Conservation (phyloP, 1,284 basidiomycete genomes). For the Ceratobasidium sp. region DNA sequence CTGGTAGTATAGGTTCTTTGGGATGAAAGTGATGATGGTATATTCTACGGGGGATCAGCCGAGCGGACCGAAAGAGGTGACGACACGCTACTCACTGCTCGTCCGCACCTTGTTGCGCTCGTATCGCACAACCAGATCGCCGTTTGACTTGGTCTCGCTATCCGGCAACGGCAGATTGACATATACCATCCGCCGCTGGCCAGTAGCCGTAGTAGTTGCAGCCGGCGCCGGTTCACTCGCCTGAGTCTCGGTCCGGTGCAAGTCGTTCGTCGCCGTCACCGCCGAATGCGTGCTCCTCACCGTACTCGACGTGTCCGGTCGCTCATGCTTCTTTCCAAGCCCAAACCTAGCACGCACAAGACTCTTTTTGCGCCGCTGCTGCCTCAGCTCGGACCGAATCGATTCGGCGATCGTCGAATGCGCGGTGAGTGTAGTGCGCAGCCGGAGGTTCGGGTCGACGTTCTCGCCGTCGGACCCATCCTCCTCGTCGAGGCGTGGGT, state of each 20-base stretch:
- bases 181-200: slow-evolving; percentile 75
- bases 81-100: slow-evolving; percentile 75
- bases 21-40: slow-evolving; percentile 90
- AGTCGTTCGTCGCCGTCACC: slow-evolving; percentile 34
- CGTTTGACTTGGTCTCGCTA: slow-evolving; percentile 75
- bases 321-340: slow-evolving; percentile 36
- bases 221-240: slow-evolving; percentile 17
- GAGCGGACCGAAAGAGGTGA: background rate
- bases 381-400: slow-evolving; percentile 80
- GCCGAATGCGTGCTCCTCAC: slow-evolving; percentile 15
- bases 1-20: slow-evolving; percentile 94
- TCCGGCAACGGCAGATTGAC: slow-evolving; percentile 79
- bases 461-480: slow-evolving; percentile 3
- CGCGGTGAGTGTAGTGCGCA: slow-evolving; percentile 90
- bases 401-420: slow-evolving; percentile 90
- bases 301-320: slow-evolving; percentile 17
- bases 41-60: slow-evolving; percentile 73
- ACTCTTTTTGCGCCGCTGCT: slow-evolving; percentile 69
- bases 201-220: slow-evolving; percentile 2
- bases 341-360: slow-evolving; percentile 48
- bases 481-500: no score
- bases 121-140: slow-evolving; percentile 85
- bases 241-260: slow-evolving; percentile 43
- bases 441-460: slow-evolving; percentile 86
- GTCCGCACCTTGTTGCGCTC: slow-evolving; percentile 95